phyloP scores from a whole-genome alignment of 768 basidiomycete genomes.

The Hygrophorus pudorinus region DNA sequence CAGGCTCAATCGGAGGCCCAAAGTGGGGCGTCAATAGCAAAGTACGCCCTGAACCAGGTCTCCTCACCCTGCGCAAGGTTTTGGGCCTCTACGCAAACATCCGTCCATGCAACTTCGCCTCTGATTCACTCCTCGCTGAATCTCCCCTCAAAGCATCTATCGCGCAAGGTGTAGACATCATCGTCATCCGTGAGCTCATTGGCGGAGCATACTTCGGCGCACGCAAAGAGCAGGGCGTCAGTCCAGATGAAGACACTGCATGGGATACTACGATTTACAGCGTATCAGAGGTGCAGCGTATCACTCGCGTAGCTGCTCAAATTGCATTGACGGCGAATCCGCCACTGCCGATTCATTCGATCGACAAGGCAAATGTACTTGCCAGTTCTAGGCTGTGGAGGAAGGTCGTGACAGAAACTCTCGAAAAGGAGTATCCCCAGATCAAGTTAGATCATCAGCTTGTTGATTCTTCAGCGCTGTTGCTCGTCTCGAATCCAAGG shows the following conservation, averaged over 20 bases:
- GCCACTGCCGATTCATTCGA: constrained; percentile 80
- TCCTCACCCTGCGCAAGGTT: constrained; percentile 83
- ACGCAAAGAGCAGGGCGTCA: constrained; percentile 75
- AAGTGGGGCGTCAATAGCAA: constrained; percentile 92
- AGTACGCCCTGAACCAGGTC: constrained; percentile 87
- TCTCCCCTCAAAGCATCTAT: constrained; percentile 85
- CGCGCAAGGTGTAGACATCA: constrained; percentile 79
- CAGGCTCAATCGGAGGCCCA: constrained; percentile 96
- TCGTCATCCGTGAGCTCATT: constrained; percentile 93
- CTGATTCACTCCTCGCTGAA: constrained; percentile 76
- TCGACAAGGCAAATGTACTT: constrained; percentile 99
- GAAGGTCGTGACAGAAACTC: constrained; percentile 79
- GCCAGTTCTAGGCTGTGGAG: constrained; percentile 93
- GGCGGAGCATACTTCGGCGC: constrained; percentile 94
- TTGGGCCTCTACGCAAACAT: constrained; percentile 98
- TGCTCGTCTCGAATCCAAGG: constrained; percentile 80
- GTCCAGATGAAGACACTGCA: constrained; percentile 57
- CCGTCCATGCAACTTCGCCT: constrained; percentile 91
- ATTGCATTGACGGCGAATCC: constrained; percentile 79
- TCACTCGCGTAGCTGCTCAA: constrained; percentile 91
- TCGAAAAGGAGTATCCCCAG: constrained; percentile 81
- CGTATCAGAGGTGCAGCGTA: constrained; percentile 83
- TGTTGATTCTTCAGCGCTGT: constrained; percentile 94
- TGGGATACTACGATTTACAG: constrained; percentile 95
- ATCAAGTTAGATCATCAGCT: constrained; percentile 82